Percentiles rank a stretch among this genome's conserved stretches.
Conservation (phyloP, 2,329 filamentous ascomycete species). For the Neophaeococcomyces mojaviensis region DNA sequence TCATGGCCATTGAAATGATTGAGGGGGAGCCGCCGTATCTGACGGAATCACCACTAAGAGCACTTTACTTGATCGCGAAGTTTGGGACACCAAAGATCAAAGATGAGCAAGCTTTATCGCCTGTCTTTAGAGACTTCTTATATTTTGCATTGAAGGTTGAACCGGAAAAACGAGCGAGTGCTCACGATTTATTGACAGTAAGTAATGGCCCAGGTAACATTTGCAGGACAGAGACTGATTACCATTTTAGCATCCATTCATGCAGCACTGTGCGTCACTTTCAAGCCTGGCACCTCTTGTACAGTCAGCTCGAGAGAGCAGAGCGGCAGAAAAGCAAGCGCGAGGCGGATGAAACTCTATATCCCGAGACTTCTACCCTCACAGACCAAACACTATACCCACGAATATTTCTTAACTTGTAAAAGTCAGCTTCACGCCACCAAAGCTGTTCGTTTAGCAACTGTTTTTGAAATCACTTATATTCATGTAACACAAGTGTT, state of each 20-base stretch:
- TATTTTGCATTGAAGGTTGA: slow-evolving; percentile 92
- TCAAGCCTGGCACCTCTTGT: slow-evolving; percentile 78
- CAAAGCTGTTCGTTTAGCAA: too few relatives aligned
- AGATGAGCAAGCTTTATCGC: slow-evolving; percentile 73
- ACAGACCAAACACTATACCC: not conserved
- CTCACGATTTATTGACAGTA: slow-evolving; percentile 87
- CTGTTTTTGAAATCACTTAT: not conserved
- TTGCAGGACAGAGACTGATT: slow-evolving; percentile 18
- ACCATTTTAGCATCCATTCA: slow-evolving; percentile 62
- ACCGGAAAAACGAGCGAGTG: slow-evolving; percentile 91
- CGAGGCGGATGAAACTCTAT: slow-evolving; percentile 41
- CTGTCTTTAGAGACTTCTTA: slow-evolving; percentile 83
- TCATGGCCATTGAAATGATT: slow-evolving; percentile 99
- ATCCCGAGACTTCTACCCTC: not conserved
- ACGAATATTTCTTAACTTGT: not conserved
- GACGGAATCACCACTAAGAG: slow-evolving; percentile 86
- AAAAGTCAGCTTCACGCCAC: too few relatives aligned
- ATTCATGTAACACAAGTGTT: slow-evolving; percentile 1
- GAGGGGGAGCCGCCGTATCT: slow-evolving; percentile 96
- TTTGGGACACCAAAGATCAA: slow-evolving; percentile 94
- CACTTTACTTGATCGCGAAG: slow-evolving; percentile 91
- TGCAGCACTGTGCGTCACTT: slow-evolving; percentile 67
- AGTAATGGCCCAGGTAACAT: slow-evolving; percentile 31
- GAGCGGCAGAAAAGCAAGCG: slow-evolving; percentile 74
- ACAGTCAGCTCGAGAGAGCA: slow-evolving; percentile 72